Conservation (phyloP, 495 filamentous ascomycete genomes). For the Aspergillus bertholletiae region DNA sequence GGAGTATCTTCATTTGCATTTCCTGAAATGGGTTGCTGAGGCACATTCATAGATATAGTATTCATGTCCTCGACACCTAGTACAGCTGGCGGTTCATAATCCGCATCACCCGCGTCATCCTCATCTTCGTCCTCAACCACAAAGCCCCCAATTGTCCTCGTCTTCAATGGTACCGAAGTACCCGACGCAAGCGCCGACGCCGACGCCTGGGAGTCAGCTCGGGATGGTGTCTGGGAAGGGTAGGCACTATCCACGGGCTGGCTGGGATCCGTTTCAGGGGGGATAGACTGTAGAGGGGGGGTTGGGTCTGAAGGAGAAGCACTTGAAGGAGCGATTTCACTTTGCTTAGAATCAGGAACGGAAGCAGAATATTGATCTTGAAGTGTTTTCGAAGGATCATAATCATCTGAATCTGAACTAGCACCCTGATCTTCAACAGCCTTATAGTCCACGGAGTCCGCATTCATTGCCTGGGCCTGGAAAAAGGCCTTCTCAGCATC, state of each 20-base stretch:
- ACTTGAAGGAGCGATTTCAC: conserved; percentile 20
- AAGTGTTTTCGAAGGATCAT: conserved; percentile 50
- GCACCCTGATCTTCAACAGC: conserved; percentile 44
- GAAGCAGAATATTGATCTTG: conserved; percentile 39
- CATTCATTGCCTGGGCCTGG: conserved; percentile 50
- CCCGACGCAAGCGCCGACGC: conserved; percentile 32
- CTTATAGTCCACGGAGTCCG: conserved; percentile 38
- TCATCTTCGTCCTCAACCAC: conserved; percentile 70
- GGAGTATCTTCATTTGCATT: conserved; percentile 56
- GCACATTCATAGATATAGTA: conserved; percentile 44
- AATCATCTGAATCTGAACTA: conserved; percentile 53
- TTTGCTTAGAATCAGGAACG: conserved; percentile 23
- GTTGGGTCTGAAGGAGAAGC: conserved; percentile 16
- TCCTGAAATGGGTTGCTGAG: conserved; percentile 51
- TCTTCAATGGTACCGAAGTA: conserved; percentile 45
- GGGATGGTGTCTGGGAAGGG: conserved; percentile 34
- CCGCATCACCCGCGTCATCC: conserved; percentile 47
- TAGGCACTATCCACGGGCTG: conserved; percentile 21
- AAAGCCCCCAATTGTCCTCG: conserved; percentile 75
- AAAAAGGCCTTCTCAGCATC: conserved; percentile 61
- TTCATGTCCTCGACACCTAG: conserved; percentile 44
- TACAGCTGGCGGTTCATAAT: conserved; percentile 54
- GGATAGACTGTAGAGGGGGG: conserved; percentile 17
- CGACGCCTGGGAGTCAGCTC: conserved; percentile 37
- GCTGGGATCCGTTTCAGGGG: conserved; percentile 29